Conservation (phyloP, 257 asterid species). For the Handroanthus guayacan region DNA sequence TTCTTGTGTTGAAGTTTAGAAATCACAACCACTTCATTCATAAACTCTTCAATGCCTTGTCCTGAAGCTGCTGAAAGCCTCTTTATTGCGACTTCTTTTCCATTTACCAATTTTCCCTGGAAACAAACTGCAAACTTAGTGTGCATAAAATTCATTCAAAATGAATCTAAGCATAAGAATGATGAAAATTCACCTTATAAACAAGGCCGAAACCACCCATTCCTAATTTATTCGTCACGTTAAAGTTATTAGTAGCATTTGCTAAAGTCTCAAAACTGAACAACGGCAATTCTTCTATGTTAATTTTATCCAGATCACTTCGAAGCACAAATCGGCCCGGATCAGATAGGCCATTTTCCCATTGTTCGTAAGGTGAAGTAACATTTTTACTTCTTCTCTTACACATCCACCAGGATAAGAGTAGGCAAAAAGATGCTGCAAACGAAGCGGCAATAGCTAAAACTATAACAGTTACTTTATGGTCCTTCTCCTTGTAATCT, state of each 20-base stretch:
- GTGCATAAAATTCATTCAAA: too few relatives aligned
- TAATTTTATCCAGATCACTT: conserved; percentile 21
- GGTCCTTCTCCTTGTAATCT: conserved; percentile 22
- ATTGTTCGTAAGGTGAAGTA: not conserved
- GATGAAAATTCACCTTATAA: conserved; percentile 18
- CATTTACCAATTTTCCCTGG: conserved; percentile 47
- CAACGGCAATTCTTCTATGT: conserved; percentile 41
- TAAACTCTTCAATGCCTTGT: conserved; percentile 50
- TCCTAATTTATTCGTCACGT: conserved; percentile 35
- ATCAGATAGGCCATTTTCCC: conserved; percentile 5
- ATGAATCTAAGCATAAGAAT: not conserved
- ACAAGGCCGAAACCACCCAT: conserved; percentile 48
- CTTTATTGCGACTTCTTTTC: conserved; percentile 52
- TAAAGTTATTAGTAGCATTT: conserved; percentile 40
- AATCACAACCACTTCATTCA: conserved; percentile 54
- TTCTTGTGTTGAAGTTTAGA: conserved; percentile 55
- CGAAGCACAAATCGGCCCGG: not conserved
- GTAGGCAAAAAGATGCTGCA: not conserved
- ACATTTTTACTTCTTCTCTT: conserved; percentile 20
- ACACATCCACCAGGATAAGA: conserved; percentile 22
- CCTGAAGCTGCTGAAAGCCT: conserved; percentile 49
- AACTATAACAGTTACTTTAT: not conserved
- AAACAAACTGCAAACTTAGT: not conserved
- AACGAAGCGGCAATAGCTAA: not conserved
- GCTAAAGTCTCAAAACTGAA: conserved; percentile 36